Evolutionary conservation across 441 rosid species (phyloP).

Genomic region (Eruca vesicaria): DNA sequence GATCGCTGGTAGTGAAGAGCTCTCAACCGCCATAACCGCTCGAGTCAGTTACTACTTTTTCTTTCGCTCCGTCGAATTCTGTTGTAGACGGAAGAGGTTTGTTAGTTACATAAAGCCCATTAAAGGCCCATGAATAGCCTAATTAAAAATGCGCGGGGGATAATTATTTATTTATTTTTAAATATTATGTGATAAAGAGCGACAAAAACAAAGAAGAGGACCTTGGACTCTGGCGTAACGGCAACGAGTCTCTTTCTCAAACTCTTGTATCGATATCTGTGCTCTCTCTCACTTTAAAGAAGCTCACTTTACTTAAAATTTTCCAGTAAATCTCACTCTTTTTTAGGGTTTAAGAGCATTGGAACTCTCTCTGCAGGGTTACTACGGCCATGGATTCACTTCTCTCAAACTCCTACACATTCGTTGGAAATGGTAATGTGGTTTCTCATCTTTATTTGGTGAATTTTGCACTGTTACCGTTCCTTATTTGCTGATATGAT

Average conservation of each 20-base stretch:
- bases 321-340: neutral
- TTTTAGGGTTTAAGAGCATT: conserved; percentile 26
- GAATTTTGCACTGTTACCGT: conserved; percentile 1
- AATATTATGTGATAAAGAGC: neutral
- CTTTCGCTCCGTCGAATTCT: neutral
- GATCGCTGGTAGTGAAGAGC: conserved; percentile 1
- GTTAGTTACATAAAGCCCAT: no score
- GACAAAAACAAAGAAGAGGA: conserved; percentile 11
- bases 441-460: neutral
- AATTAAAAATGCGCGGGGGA: conserved; percentile 11
- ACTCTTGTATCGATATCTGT: conserved; percentile 17
- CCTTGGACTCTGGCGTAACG: conserved; percentile 19
- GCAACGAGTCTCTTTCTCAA: conserved; percentile 19
- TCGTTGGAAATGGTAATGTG: conserved; percentile 21
- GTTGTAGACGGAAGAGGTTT: neutral
- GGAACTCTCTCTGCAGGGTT: neutral
- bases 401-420: conserved; percentile 10
- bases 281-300: conserved; percentile 15
- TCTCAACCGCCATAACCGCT: conserved; percentile 15
- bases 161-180: neutral
- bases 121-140: neutral
- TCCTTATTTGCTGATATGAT: neutral
- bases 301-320: neutral
- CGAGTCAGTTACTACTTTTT: conserved; percentile 10
- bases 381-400: conserved; percentile 26